These are phyloP conservation scores for Sphaerulina musiva DNA, from an alignment of 2,329 filamentous ascomycete genomes.

Conservation along the genomic window DNA sequence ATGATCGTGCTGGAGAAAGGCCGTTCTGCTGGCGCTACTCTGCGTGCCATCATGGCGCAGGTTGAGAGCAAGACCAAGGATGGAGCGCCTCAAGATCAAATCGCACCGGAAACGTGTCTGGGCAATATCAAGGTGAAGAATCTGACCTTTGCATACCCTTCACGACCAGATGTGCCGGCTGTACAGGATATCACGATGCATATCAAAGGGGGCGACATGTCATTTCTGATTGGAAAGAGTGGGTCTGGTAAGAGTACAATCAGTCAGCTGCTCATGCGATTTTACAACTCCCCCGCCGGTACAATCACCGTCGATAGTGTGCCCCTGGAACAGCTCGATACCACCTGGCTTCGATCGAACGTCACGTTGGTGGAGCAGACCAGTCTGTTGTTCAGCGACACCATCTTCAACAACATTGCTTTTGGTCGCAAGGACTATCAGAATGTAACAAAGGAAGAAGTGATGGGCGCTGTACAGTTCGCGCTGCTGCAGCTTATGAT, in stretches of 20 bases:
- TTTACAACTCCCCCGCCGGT: constrained; percentile 64
- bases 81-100: constrained; percentile 18
- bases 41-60: constrained; percentile 45
- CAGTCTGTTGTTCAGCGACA: constrained; percentile 74
- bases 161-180: constrained; percentile 54
- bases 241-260: constrained; percentile 92
- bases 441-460: constrained; percentile 47
- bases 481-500: constrained; percentile 66
- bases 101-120: constrained; percentile 41
- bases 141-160: constrained; percentile 61
- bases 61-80: constrained; percentile 26
- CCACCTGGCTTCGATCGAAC: constrained; percentile 68
- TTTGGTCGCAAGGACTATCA: constrained; percentile 55
- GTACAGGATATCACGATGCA: constrained; percentile 58
- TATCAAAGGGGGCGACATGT: constrained; percentile 66
- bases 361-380: constrained; percentile 77
- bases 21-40: constrained; percentile 60
- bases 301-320: constrained; percentile 62
- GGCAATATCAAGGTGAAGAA: constrained; percentile 65
- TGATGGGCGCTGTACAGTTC: constrained; percentile 58
- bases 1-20: constrained; percentile 74
- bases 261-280: constrained; percentile 68
- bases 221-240: constrained; percentile 76
- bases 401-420: constrained; percentile 68
- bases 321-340: constrained; percentile 55